These are phyloP conservation scores for Fragilaria crotonensis DNA, from an alignment of 108 stramenopile genomes.

Conservation along the genomic window DNA sequence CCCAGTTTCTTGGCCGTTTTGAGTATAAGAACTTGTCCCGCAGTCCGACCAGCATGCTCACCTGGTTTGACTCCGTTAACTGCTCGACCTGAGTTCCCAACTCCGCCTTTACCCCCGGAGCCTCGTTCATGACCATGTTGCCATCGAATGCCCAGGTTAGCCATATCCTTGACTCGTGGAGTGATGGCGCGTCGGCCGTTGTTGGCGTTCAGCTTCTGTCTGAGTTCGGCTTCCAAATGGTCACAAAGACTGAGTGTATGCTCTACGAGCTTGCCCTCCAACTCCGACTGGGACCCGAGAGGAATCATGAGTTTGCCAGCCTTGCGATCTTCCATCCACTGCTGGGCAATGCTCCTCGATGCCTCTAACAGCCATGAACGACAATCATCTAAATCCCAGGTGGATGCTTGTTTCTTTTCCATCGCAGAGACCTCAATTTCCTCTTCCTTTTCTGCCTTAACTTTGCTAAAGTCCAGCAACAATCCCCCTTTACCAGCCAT, in stretches of 20 bases:
- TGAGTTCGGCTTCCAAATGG: constrained; percentile 59
- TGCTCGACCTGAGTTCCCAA: constrained; percentile 55
- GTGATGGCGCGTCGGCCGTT: constrained; percentile 35
- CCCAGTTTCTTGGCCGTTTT: constrained; percentile 77
- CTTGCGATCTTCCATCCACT: constrained; percentile 66
- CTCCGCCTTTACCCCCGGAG: constrained; percentile 79
- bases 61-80: constrained; percentile 28
- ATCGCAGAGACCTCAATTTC: constrained; percentile 12
- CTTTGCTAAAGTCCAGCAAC: constrained; percentile 39
- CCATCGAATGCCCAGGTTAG: constrained; percentile 78
- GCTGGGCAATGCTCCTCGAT: constrained; percentile 61
- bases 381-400: constrained; percentile 80
- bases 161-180: constrained; percentile 76
- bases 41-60: constrained; percentile 38
- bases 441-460: constrained; percentile 16
- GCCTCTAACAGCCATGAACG: constrained; percentile 74
- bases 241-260: constrained; percentile 67
- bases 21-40: constrained; percentile 76
- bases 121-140: constrained; percentile 83
- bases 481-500: constrained; percentile 76
- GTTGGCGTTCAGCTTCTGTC: constrained; percentile 9
- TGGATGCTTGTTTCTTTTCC: constrained; percentile 51
- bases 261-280: constrained; percentile 76
- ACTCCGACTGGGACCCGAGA: constrained; percentile 54
- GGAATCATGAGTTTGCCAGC: constrained; percentile 34